phyloP scores from a whole-genome alignment of 1,139 yeast genomes.

The Candida sp. region DNA sequence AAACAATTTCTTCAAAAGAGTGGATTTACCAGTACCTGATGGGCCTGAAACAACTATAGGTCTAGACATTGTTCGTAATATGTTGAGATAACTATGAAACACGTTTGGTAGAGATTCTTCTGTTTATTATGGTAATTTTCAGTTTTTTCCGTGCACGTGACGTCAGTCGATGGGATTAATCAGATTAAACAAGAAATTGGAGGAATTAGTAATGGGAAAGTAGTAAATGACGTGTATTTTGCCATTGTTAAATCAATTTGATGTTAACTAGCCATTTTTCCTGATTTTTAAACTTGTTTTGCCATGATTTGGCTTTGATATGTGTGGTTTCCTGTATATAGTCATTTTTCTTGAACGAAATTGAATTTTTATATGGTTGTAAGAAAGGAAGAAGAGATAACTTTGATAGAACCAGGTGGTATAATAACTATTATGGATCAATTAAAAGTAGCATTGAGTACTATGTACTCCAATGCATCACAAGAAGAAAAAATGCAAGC shows the following conservation, averaged over 20 bases:
- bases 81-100: neutral
- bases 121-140: no score
- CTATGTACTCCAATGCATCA: conserved; percentile 57
- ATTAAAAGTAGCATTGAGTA: conserved; percentile 49
- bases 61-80: conserved; percentile 30
- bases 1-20: conserved; percentile 82
- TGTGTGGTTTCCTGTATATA: neutral
- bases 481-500: conserved; percentile 57
- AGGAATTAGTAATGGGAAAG: no score
- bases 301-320: neutral
- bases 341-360: neutral
- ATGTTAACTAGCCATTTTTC: neutral
- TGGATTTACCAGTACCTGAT: conserved; percentile 96
- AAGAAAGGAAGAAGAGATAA: neutral
- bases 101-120: neutral
- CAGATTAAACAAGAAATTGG: no score
- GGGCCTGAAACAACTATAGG: conserved; percentile 98
- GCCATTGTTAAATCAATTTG: no score
- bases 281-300: neutral
- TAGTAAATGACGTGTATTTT: no score
- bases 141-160: no score
- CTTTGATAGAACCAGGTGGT: neutral
- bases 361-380: no score
- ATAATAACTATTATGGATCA: conserved; percentile 13
- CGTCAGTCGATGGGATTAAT: no score